A percentile compares a stretch with the other conserved stretches of the same genome.
phyloP scores from a whole-genome alignment of 495 filamentous ascomycete genomes.

The Chaetomium tenue region DNA sequence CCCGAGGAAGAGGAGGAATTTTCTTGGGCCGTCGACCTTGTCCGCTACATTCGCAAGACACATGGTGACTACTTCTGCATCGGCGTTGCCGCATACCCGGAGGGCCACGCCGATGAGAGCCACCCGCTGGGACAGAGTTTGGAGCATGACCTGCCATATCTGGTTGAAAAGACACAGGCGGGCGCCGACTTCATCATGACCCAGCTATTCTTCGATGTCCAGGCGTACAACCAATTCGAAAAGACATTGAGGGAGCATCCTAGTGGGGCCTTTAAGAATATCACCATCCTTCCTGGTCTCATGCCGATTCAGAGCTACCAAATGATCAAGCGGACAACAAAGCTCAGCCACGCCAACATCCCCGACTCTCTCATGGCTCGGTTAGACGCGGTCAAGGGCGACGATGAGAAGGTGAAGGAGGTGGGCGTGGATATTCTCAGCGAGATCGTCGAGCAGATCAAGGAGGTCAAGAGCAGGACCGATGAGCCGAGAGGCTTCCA shows the following conservation, averaged over 20 bases:
- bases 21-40: conserved; percentile 84
- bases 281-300: conserved; percentile 88
- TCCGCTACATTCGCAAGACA: conserved; percentile 78
- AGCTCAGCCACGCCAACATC: conserved; percentile 83
- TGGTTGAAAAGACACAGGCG: conserved; percentile 86
- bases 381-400: conserved; percentile 76
- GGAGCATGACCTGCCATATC: conserved; percentile 77
- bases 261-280: conserved; percentile 80
- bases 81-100: conserved; percentile 90
- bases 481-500: conserved; percentile 74
- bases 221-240: conserved; percentile 79
- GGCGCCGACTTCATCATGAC: conserved; percentile 99
- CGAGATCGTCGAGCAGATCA: conserved; percentile 69
- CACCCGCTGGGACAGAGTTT: conserved; percentile 75
- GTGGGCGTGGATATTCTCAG: conserved; percentile 68
- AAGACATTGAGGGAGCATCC: conserved; percentile 72
- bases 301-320: conserved; percentile 98
- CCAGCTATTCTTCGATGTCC: conserved; percentile 91
- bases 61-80: conserved; percentile 97
- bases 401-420: conserved; percentile 87
- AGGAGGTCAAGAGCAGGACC: conserved; percentile 53
- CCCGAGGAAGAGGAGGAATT: conserved; percentile 68
- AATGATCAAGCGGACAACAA: conserved; percentile 92
- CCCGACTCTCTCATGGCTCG: conserved; percentile 66
- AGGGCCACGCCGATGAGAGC: conserved; percentile 91